phyloP scores from a whole-genome alignment of 495 filamentous ascomycete species.

The Penicilliopsis zonata region DNA sequence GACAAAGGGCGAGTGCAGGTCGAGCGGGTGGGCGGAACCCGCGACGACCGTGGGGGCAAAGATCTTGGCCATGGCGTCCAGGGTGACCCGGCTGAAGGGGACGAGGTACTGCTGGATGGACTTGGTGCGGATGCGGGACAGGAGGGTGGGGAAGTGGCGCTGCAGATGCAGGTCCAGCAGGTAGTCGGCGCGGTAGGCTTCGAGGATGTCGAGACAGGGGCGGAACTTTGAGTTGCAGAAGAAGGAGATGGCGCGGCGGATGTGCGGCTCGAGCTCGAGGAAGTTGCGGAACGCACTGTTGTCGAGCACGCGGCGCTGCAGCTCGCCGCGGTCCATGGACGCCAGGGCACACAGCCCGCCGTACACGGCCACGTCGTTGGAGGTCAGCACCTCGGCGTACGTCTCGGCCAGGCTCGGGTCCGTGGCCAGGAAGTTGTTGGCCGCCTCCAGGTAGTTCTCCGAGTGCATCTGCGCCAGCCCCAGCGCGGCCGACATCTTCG shows the following conservation, averaged over 20 bases:
- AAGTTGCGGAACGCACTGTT: conserved; percentile 71
- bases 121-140: conserved; percentile 66
- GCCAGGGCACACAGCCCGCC: conserved; percentile 85
- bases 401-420: conserved; percentile 36
- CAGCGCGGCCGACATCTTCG: conserved; percentile 52
- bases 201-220: conserved; percentile 67
- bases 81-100: conserved; percentile 63
- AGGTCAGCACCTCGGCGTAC: conserved; percentile 62
- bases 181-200: conserved; percentile 72
- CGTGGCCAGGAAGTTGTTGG: conserved; percentile 53
- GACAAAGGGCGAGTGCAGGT: conserved; percentile 49
- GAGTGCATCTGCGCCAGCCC: conserved; percentile 61
- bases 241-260: conserved; percentile 77
- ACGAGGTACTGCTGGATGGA: conserved; percentile 85
- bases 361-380: conserved; percentile 87
- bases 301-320: conserved; percentile 68
- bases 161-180: conserved; percentile 82
- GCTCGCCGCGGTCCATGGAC: conserved; percentile 66
- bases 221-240: conserved; percentile 85
- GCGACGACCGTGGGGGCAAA: conserved; percentile 36
- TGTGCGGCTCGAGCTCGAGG: conserved; percentile 87
- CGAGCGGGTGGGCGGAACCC: conserved; percentile 23
- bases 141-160: conserved; percentile 57
- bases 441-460: conserved; percentile 59
- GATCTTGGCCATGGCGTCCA: conserved; percentile 55